phyloP scores from a whole-genome alignment of 495 filamentous ascomycete genomes.

The Penicillium paxilli region DNA sequence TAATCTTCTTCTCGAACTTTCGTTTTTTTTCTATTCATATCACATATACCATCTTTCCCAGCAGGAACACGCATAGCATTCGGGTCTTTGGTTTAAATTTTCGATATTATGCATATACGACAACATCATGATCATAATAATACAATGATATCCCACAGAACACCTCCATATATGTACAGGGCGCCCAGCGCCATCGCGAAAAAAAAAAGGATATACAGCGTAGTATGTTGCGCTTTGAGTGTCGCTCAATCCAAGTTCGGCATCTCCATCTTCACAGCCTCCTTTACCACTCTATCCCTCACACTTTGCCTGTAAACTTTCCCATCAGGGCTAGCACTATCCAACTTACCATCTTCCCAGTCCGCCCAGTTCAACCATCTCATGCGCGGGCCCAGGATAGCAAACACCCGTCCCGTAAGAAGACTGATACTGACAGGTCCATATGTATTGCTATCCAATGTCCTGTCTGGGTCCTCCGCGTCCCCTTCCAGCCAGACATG shows the following conservation, averaged over 20 bases:
- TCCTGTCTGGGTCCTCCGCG: constrained; percentile 50
- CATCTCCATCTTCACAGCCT: constrained; percentile 38
- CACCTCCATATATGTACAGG: constrained; percentile 8
- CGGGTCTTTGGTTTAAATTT: constrained; percentile 1
- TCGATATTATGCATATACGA: constrained; percentile 1
- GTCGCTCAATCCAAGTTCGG: constrained; percentile 30
- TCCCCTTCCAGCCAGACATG: constrained; percentile 85
- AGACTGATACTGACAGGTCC: constrained; percentile 64
- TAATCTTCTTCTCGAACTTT: constrained; percentile 1
- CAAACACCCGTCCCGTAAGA: constrained; percentile 62
- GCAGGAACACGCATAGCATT: constrained; percentile 3
- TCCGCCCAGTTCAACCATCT: constrained; percentile 40
- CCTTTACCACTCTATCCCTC: constrained; percentile 40
- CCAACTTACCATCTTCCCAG: constrained; percentile 37
- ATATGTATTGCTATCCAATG: constrained; percentile 73
- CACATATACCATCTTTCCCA: background rate
- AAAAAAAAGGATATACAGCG: background rate
- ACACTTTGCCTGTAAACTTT: constrained; percentile 42
- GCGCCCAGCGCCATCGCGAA: background rate
- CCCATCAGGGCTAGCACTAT: constrained; percentile 20
- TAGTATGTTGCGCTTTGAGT: background rate
- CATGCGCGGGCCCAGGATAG: constrained; percentile 63
- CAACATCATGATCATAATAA: constrained; percentile 7
- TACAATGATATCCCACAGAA: constrained; percentile 22
- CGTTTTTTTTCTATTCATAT: background rate